These are phyloP conservation scores for Plantago ovata DNA, from an alignment of 257 asterid species.

Conservation along the genomic window DNA sequence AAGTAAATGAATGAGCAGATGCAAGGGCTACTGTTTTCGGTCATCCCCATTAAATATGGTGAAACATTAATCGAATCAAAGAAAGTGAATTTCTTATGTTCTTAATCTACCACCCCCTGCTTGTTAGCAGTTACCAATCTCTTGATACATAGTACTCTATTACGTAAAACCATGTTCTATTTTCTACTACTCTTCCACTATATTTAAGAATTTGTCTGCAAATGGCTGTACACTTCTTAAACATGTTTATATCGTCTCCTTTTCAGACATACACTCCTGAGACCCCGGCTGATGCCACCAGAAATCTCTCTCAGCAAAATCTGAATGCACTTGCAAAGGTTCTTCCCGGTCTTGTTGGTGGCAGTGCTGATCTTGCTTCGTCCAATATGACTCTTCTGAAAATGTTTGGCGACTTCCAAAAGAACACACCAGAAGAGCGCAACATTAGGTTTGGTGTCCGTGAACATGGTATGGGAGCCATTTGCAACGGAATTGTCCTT, in stretches of 20 bases:
- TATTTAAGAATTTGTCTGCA: neutral
- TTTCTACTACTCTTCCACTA: neutral
- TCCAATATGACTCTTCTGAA: constrained; percentile 85
- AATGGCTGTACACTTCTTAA: neutral
- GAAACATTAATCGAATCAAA: no score
- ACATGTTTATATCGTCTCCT: constrained; percentile 12
- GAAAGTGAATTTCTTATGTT: no score
- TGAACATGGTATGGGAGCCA: constrained; percentile 75
- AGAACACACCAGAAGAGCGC: constrained; percentile 74
- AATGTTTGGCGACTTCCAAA: constrained; percentile 74
- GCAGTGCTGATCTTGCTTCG: constrained; percentile 91
- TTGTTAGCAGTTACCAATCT: no score
- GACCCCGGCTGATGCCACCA: constrained; percentile 66
- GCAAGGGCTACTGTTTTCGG: no score
- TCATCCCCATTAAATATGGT: no score
- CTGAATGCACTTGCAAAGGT: constrained; percentile 78
- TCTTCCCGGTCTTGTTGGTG: constrained; percentile 78
- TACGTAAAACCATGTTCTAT: neutral
- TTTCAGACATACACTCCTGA: constrained; percentile 72
- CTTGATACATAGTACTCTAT: no score
- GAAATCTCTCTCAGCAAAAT: constrained; percentile 66
- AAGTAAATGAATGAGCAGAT: no score
- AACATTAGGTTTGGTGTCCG: constrained; percentile 73
- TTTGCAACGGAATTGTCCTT: constrained; percentile 71
- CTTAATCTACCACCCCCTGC: no score